A percentile compares a stretch with the other conserved stretches of the same genome.
Conservation (phyloP, 306 rosid genomes). For the Parietaria judaica region DNA sequence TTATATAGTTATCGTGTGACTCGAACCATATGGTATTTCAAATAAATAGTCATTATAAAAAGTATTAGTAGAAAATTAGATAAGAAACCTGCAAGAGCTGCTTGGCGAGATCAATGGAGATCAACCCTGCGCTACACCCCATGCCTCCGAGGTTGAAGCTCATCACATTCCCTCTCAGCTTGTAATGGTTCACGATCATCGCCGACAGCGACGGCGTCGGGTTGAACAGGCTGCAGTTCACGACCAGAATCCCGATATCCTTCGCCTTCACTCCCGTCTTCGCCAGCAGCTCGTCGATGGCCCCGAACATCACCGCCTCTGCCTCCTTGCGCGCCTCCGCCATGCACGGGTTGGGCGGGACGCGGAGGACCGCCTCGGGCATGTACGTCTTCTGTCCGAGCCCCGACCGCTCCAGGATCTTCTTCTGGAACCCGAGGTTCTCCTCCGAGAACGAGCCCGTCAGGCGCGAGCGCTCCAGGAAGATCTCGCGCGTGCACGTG, state of each 20-base stretch:
- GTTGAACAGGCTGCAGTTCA: conserved; percentile 83
- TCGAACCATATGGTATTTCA: too few relatives aligned
- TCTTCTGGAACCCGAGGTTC: conserved; percentile 60
- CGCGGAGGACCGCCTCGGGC: conserved; percentile 50
- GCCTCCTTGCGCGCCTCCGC: conserved; percentile 86
- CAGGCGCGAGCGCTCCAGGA: conserved; percentile 32
- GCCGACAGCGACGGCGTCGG: conserved; percentile 88
- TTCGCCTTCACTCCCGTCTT: conserved; percentile 78
- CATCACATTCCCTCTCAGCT: conserved; percentile 57
- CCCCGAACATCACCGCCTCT: conserved; percentile 84
- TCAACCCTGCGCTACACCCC: conserved; percentile 99
- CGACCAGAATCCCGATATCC: conserved; percentile 83
- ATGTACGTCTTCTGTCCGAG: conserved; percentile 66
- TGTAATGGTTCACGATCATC: conserved; percentile 84
- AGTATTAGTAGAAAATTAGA: too few relatives aligned
- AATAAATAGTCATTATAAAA: too few relatives aligned
- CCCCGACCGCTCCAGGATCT: conserved; percentile 72
- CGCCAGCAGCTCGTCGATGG: conserved; percentile 63
- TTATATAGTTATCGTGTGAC: too few relatives aligned
- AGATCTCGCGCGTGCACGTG: conserved; percentile 37
- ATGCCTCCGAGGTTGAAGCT: conserved; percentile 89
- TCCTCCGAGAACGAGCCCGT: conserved; percentile 51
- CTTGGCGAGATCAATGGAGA: conserved; percentile 88
- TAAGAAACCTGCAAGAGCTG: conserved; percentile 70
- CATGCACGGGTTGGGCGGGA: conserved; percentile 83